These are phyloP conservation scores for Spinellus fusiger DNA, from an alignment of 192 early-diverging fungal species.

Conservation along the genomic window DNA sequence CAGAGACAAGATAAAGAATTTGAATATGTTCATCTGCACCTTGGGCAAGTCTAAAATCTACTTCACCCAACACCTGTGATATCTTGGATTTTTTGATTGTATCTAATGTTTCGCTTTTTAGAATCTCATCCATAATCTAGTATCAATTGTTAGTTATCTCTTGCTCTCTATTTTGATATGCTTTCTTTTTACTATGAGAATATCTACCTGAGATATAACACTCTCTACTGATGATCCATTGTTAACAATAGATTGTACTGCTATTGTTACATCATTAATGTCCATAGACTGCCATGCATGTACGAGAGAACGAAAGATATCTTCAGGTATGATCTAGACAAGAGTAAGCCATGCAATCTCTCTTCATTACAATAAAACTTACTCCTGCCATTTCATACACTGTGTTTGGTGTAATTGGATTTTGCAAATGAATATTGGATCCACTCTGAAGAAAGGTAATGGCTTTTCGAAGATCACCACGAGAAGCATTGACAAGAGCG, in stretches of 20 bases:
- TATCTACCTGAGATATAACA: too few relatives aligned
- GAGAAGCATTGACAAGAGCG: constrained; percentile 64
- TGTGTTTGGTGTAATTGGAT: constrained; percentile 41
- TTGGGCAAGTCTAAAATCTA: constrained; percentile 72
- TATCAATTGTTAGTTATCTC: background rate
- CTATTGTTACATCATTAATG: constrained; percentile 39
- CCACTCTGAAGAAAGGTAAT: constrained; percentile 92
- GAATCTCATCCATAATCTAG: constrained; percentile 59
- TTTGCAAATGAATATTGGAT: constrained; percentile 46
- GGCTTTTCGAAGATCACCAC: constrained; percentile 88
- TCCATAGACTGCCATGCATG: constrained; percentile 45
- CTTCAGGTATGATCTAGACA: constrained; percentile 55
- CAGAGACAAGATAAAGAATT: constrained; percentile 60
- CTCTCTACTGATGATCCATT: constrained; percentile 71
- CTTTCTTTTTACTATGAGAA: constrained; percentile 55
- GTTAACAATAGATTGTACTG: constrained; percentile 53
- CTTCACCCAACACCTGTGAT: constrained; percentile 53
- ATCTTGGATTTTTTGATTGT: constrained; percentile 73
- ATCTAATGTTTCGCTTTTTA: constrained; percentile 54
- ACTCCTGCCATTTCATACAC: constrained; percentile 82
- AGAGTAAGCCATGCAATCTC: background rate
- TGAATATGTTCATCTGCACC: constrained; percentile 91
- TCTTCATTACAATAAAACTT: constrained; percentile 17
- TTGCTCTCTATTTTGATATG: background rate
- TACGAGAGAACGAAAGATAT: constrained; percentile 56